phyloP scores from a whole-genome alignment of 2,329 filamentous ascomycete species.

The Bertia moriformis region DNA sequence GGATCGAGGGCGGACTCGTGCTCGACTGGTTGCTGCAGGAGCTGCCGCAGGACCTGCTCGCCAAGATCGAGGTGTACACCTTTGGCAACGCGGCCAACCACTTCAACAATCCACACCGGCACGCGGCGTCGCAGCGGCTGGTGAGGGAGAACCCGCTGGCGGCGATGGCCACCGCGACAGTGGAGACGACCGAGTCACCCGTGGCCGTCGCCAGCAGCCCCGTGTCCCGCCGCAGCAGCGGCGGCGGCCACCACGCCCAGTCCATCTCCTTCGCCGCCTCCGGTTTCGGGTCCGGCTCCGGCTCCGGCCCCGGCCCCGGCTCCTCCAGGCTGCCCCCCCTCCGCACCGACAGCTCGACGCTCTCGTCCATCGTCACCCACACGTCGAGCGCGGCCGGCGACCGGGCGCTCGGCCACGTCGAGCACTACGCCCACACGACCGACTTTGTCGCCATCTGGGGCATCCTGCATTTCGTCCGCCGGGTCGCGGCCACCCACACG shows the following conservation, averaged over 20 bases:
- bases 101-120: slow-evolving; percentile 61
- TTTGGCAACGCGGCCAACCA: slow-evolving; percentile 70
- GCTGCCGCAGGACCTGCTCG: slow-evolving; percentile 46
- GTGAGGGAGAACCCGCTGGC: slow-evolving; percentile 20
- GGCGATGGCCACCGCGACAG: slow-evolving; percentile 16
- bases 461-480: slow-evolving; percentile 49
- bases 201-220: slow-evolving; percentile 8
- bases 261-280: too few species aligned
- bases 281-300: too few species aligned
- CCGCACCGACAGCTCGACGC: slow-evolving; percentile 2
- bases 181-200: slow-evolving; percentile 17
- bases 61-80: slow-evolving; percentile 62
- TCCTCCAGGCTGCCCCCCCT: too few species aligned
- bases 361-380: slow-evolving; percentile 17
- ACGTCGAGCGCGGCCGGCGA: slow-evolving; percentile 22
- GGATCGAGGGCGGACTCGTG: slow-evolving; percentile 57
- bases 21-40: slow-evolving; percentile 67
- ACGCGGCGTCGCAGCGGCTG: slow-evolving; percentile 25
- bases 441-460: slow-evolving; percentile 68
- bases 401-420: slow-evolving; percentile 53
- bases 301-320: too few species aligned
- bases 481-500: slow-evolving; percentile 21
- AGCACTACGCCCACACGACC: slow-evolving; percentile 63
- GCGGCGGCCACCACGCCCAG: slow-evolving; percentile 2
- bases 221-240: slow-evolving; percentile 2